A percentile compares a stretch with the other conserved stretches of the same genome.
Evolutionary conservation across 1,284 basidiomycete species (phyloP).

Genomic region (Trametes polyzona): DNA sequence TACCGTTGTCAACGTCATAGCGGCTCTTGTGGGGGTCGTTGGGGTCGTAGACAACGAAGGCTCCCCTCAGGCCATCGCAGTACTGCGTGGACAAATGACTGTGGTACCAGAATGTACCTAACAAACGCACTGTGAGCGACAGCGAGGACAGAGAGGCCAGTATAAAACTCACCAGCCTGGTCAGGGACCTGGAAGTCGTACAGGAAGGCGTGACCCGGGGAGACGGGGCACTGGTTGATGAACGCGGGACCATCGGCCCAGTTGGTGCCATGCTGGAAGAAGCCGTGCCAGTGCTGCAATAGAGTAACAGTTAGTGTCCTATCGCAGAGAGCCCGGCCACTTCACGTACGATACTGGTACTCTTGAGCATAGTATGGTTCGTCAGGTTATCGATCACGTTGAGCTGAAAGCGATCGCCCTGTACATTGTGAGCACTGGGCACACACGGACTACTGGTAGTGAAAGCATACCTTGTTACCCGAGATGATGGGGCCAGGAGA

Average conservation of each 20-base stretch:
- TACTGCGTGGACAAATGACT: conserved; percentile 31
- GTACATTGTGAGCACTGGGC: background rate
- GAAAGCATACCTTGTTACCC: conserved; percentile 25
- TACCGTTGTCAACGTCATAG: conserved; percentile 50
- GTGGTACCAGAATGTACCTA: conserved; percentile 29
- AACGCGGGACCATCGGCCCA: conserved; percentile 40
- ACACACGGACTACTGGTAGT: too few relatives aligned
- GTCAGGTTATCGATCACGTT: conserved; percentile 41
- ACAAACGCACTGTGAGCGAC: background rate
- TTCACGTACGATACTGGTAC: conserved; percentile 41
- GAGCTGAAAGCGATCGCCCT: conserved; percentile 36
- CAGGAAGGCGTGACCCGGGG: conserved; percentile 46
- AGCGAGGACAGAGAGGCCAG: conserved; percentile 23
- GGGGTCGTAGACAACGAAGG: conserved; percentile 47
- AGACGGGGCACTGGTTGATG: conserved; percentile 56
- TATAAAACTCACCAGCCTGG: conserved; percentile 35
- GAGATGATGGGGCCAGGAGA: conserved; percentile 33
- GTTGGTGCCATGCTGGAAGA: conserved; percentile 37
- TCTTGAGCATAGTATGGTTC: conserved; percentile 38
- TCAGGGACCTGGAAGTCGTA: conserved; percentile 40
- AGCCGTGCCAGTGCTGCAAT: conserved; percentile 41
- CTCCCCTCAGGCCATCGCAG: conserved; percentile 39
- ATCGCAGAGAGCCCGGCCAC: background rate
- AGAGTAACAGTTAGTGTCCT: background rate
- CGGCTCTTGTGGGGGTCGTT: conserved; percentile 41